Base-by-base conservation (phyloP, 768 basidiomycete species). In the Kondoa malvinella region DNA sequence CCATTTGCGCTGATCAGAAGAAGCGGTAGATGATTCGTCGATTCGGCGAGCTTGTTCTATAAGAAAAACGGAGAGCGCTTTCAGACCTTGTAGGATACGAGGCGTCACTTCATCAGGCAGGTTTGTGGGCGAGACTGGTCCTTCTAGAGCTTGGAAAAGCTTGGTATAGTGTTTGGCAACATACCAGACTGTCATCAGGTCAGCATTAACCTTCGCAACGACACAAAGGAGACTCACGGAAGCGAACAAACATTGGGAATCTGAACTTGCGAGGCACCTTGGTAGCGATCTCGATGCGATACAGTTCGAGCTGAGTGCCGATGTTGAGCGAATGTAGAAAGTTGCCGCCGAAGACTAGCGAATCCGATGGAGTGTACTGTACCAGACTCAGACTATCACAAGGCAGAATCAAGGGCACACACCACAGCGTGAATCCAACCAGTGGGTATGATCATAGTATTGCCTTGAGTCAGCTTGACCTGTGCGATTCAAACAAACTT, bases 361-460 rank as follows among this genome's bases (percentile, higher is more conserved):
- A 87, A 75, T 99, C 92, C 33, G 82, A 77, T 0, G 94, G 94
- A 0, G 95, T 97, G 77, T 89, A 86, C 87, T 94, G 72, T 34
- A 68, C 56, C 21, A 68, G 50, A 3, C 3, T 15, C 15, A 50
- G 59, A 34, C n/a, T 57, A 3, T 66, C 57, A 65, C 57, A n/a
- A 4, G 2, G 64, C 34, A 57, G 34, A 32, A 61, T 40, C 2
- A 63, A 32, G 21, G n/a, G 21, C 34, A 79, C 87, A 76, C 76
- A 94, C 92, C 56, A 99, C 94, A 14, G 91, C 90, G 75, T 99
- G 94, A 68, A 97, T 96, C 88, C 94, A 99, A 0, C 94, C 94
- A 0, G 90, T 86, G 1, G 94, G 75, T 34, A 75, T 77, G 64
- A 74, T 72, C 86, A 92, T 88, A 2, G 89, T 92, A 72, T 90